Conservation (phyloP, 2,329 filamentous ascomycete genomes). For the Colletotrichum euphorbiae region DNA sequence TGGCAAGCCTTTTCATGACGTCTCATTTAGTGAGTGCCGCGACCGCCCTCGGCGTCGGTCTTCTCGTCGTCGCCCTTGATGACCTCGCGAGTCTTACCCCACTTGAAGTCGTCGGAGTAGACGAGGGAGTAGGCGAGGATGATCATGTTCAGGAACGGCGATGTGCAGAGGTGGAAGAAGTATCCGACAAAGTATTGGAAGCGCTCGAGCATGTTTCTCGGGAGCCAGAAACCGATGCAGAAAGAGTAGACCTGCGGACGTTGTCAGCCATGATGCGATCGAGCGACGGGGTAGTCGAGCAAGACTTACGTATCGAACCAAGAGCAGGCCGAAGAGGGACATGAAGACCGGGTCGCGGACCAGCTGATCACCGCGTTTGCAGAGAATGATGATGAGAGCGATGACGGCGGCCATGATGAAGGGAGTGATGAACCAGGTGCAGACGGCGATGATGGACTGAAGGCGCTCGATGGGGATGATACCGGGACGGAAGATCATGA, state of each 20-base stretch:
- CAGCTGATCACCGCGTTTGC: constrained; percentile 47
- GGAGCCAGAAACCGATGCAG: constrained; percentile 56
- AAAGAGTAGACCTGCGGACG: constrained; percentile 52
- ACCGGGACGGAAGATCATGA: constrained; percentile 58
- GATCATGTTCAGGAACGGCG: constrained; percentile 57
- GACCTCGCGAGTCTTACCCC: constrained; percentile 59
- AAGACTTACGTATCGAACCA: constrained; percentile 54
- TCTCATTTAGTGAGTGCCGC: constrained; percentile 39
- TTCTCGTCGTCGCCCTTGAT: constrained; percentile 44
- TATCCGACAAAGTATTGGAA: constrained; percentile 54
- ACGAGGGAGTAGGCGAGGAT: constrained; percentile 56
- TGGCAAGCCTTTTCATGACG: constrained; percentile 38
- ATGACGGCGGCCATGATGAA: constrained; percentile 57
- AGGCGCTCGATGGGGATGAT: constrained; percentile 57
- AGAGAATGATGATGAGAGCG: constrained; percentile 51
- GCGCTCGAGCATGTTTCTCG: constrained; percentile 52
- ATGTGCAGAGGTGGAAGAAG: constrained; percentile 51
- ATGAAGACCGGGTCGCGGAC: constrained; percentile 52
- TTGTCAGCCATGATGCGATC: constrained; percentile 16
- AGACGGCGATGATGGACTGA: constrained; percentile 58
- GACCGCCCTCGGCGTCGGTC: constrained; percentile 41
- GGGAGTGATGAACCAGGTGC: constrained; percentile 59
- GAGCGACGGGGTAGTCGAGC: background rate
- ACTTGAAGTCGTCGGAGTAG: constrained; percentile 58
- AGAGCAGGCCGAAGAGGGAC: constrained; percentile 51